Conservation (phyloP, 352 stramenopile genomes). For the Globisporangium lucens region DNA sequence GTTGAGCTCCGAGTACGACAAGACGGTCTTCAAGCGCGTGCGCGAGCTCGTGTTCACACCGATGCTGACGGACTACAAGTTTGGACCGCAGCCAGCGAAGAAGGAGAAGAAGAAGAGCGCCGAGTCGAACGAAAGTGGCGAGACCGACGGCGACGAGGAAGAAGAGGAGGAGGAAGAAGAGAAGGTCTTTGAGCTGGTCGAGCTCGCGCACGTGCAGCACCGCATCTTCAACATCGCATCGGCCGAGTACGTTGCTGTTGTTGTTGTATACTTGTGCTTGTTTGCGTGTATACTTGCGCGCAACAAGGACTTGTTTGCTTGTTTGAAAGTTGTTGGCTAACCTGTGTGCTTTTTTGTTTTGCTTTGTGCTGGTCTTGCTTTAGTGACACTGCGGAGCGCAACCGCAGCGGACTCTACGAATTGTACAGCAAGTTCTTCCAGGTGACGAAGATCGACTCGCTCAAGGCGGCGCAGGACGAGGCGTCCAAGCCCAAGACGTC, state of each 20-base stretch:
- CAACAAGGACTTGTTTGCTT: constrained; percentile 6
- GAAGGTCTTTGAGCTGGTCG: constrained; percentile 64
- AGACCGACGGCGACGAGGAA: constrained; percentile 45
- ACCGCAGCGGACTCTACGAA: constrained; percentile 73
- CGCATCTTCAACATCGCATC: constrained; percentile 77
- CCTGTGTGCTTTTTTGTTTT: neutral
- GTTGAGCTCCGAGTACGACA: constrained; percentile 75
- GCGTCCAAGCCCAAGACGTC: constrained; percentile 21
- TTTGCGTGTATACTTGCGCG: neutral
- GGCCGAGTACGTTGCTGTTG: constrained; percentile 42
- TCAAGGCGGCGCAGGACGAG: constrained; percentile 51
- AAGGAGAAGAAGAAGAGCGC: constrained; percentile 33
- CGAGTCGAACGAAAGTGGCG: constrained; percentile 38
- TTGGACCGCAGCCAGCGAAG: constrained; percentile 45
- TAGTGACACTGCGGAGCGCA: constrained; percentile 71
- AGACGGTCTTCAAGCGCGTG: constrained; percentile 77
- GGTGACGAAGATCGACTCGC: constrained; percentile 71
- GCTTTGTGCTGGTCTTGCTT: neutral
- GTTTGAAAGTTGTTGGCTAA: neutral
- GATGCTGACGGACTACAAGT: constrained; percentile 67
- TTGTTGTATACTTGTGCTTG: neutral
- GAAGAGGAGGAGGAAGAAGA: constrained; percentile 43
- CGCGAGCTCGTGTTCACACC: constrained; percentile 70
- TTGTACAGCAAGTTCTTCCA: constrained; percentile 74
- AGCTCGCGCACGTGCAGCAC: constrained; percentile 69